Percentiles rank a stretch among this genome's conserved stretches.
These are phyloP conservation scores for Fusarium setosum DNA, from an alignment of 2,329 filamentous ascomycete genomes.

Conservation along the genomic window DNA sequence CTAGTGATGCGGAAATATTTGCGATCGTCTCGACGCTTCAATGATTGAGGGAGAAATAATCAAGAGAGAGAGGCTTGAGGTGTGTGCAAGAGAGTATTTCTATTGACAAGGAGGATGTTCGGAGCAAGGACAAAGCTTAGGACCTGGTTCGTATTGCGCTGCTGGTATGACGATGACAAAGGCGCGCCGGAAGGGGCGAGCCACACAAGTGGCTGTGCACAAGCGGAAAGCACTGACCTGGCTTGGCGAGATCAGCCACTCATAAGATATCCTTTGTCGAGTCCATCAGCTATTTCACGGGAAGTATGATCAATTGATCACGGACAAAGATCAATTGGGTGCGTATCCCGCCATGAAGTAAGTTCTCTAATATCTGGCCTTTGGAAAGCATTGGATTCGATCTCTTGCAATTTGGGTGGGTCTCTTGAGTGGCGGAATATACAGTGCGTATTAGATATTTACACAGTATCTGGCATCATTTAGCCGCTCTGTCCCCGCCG, in stretches of 20 bases:
- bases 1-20: neutral
- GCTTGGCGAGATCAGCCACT: neutral
- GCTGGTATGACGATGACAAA: slow-evolving; percentile 44
- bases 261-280: neutral
- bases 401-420: neutral
- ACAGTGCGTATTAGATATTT: neutral
- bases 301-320: neutral
- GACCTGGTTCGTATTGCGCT: slow-evolving; percentile 4
- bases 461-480: neutral
- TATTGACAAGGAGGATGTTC: slow-evolving; percentile 32
- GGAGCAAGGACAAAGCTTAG: slow-evolving; percentile 25
- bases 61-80: neutral
- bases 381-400: too few species aligned
- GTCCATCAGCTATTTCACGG: neutral
- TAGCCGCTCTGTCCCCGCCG: neutral
- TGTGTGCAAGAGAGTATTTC: slow-evolving; percentile 7
- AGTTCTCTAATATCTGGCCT: too few species aligned
- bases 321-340: too few species aligned
- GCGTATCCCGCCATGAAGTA: too few species aligned
- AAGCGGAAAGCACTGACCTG: neutral
- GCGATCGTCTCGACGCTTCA: slow-evolving; percentile 2
- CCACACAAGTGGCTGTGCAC: slow-evolving; percentile 32
- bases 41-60: neutral
- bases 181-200: slow-evolving; percentile 18
- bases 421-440: neutral